phyloP scores from a whole-genome alignment of 208 protist species.

The Acanthamoeba royreba region DNA sequence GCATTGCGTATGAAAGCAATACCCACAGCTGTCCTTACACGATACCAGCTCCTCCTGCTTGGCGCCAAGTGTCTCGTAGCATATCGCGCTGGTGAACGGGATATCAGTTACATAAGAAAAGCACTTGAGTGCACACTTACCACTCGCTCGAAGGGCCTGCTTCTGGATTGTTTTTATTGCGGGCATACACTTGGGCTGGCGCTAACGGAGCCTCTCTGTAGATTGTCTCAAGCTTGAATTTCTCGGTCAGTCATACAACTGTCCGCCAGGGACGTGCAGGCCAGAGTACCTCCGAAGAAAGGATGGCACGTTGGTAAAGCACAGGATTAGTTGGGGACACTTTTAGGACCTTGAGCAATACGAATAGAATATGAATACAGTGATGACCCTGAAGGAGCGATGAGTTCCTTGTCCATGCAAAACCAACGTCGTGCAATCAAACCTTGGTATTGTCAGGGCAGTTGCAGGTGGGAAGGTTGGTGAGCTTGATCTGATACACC shows the following conservation, averaged over 20 bases:
- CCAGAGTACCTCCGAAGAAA: neutral
- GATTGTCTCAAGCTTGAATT: neutral
- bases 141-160: neutral
- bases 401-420: neutral
- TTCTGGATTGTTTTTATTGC: neutral
- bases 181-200: neutral
- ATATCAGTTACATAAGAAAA: neutral
- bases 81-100: neutral
- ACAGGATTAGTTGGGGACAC: neutral
- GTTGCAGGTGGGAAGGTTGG: slow-evolving; percentile 7
- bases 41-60: neutral
- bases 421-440: neutral
- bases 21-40: neutral
- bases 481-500: neutral
- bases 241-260: no score
- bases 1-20: neutral
- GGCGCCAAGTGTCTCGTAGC: neutral
- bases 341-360: neutral
- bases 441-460: slow-evolving; percentile 22
- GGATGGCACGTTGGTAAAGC: neutral
- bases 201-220: neutral
- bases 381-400: neutral
- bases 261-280: neutral
- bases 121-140: neutral
- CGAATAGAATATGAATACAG: slow-evolving; percentile 11